Evolutionary conservation across 2,329 filamentous ascomycete species (phyloP).

Genomic region (Penicillium sp.): DNA sequence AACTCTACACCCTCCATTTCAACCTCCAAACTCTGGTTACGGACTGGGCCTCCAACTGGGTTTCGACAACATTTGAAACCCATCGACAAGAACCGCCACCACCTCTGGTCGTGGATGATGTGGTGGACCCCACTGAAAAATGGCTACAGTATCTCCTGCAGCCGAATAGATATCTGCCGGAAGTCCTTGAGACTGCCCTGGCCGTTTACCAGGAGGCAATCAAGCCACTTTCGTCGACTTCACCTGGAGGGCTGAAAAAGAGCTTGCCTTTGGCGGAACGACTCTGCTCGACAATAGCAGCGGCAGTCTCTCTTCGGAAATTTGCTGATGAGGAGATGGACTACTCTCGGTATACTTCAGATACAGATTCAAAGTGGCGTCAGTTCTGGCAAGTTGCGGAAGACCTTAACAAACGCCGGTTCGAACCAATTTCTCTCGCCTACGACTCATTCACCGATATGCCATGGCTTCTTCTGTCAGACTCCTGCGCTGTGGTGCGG

Average conservation of each 20-base stretch:
- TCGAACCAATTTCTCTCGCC: constrained; percentile 75
- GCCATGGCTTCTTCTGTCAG: constrained; percentile 81
- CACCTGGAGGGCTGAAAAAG: constrained; percentile 46
- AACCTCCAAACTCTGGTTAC: constrained; percentile 62
- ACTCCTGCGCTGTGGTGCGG: constrained; percentile 75
- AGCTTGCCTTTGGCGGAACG: constrained; percentile 68
- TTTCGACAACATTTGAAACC: constrained; percentile 63
- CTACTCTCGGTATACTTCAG: constrained; percentile 70
- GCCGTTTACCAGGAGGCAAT: constrained; percentile 73
- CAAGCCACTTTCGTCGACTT: constrained; percentile 38
- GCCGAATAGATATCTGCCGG: constrained; percentile 75
- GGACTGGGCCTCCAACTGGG: constrained; percentile 70
- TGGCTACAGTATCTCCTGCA: constrained; percentile 84
- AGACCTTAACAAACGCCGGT: constrained; percentile 81
- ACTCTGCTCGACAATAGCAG: constrained; percentile 69
- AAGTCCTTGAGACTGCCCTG: constrained; percentile 80
- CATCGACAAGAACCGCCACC: constrained; percentile 55
- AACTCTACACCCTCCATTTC: constrained; percentile 72
- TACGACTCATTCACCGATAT: constrained; percentile 70
- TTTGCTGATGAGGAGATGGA: constrained; percentile 66
- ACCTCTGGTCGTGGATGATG: constrained; percentile 61
- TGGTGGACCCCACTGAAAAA: constrained; percentile 72
- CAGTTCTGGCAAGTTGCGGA: constrained; percentile 82
- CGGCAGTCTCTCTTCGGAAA: constrained; percentile 65
- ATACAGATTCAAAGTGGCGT: constrained; percentile 82